These are phyloP conservation scores for Herpetospermum pedunculosum DNA, from an alignment of 306 rosid species.

Conservation along the genomic window DNA sequence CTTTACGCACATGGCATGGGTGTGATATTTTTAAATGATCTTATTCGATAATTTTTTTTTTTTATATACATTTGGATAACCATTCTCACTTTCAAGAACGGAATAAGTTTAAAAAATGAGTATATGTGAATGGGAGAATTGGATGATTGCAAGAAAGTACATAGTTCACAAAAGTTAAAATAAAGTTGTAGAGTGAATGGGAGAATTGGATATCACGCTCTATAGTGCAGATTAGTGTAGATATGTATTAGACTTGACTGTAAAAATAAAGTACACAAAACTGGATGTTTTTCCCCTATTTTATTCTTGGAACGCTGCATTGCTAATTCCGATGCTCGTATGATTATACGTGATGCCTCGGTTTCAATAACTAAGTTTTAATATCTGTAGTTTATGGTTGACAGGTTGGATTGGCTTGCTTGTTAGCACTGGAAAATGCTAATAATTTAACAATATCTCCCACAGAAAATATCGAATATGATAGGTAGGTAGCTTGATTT, in stretches of 20 bases:
- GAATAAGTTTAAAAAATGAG: neutral
- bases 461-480: slow-evolving; percentile 78
- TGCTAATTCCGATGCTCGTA: neutral
- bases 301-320: neutral
- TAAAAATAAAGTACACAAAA: neutral
- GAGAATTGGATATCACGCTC: neutral
- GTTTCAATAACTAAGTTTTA: slow-evolving; percentile 2
- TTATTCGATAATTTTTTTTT: neutral
- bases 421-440: slow-evolving; percentile 80
- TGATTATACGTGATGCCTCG: neutral
- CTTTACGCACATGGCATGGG: neutral
- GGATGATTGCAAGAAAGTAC: neutral
- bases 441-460: slow-evolving; percentile 55
- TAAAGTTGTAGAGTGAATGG: neutral
- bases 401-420: slow-evolving; percentile 93
- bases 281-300: neutral
- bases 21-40: neutral
- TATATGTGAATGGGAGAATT: no score
- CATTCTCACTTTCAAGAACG: neutral
- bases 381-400: slow-evolving; percentile 11
- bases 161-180: neutral
- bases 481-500: slow-evolving; percentile 40
- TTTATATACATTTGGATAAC: neutral
- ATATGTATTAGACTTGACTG: neutral
- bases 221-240: neutral